Percentiles rank a stretch among this genome's conserved stretches.
These are phyloP conservation scores for Mallotus japonicus DNA, from an alignment of 441 rosid species.

Conservation along the genomic window DNA sequence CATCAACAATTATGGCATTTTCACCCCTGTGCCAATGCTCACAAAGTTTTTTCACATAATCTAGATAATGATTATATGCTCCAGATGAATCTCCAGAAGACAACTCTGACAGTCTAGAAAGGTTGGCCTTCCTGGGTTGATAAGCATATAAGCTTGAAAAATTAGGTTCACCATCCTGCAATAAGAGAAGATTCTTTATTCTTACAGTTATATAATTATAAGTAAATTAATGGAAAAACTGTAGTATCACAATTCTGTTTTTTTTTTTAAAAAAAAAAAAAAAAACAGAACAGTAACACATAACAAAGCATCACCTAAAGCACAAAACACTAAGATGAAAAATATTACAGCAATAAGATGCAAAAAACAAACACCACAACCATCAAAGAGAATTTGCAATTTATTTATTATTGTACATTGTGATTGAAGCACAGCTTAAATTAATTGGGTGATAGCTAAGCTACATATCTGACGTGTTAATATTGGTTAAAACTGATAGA, in stretches of 20 bases:
- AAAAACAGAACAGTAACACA: background rate
- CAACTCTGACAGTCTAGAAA: slow-evolving; percentile 25
- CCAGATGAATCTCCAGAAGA: slow-evolving; percentile 18
- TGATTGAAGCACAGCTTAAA: too few species aligned
- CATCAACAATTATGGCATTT: slow-evolving; percentile 32
- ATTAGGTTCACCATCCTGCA: slow-evolving; percentile 14
- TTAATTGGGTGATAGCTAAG: too few species aligned
- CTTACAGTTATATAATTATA: background rate
- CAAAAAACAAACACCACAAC: too few species aligned
- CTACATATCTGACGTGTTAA: too few species aligned
- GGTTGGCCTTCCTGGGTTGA: slow-evolving; percentile 5
- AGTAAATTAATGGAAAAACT: background rate
- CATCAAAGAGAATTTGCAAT: too few species aligned
- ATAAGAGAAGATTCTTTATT: background rate
- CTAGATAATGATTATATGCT: slow-evolving; percentile 11
- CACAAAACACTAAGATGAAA: background rate
- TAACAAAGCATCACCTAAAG: background rate
- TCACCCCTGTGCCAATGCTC: slow-evolving; percentile 27
- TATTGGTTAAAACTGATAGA: too few species aligned
- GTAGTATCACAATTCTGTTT: background rate
- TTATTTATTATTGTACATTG: too few species aligned
- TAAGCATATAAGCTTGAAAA: slow-evolving; percentile 15
- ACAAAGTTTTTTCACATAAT: slow-evolving; percentile 20
- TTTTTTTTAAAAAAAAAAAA: background rate
- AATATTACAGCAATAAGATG: background rate